Evolutionary conservation across 768 basidiomycete species (phyloP).

Genomic region (Hebeloma cylindrosporum): DNA sequence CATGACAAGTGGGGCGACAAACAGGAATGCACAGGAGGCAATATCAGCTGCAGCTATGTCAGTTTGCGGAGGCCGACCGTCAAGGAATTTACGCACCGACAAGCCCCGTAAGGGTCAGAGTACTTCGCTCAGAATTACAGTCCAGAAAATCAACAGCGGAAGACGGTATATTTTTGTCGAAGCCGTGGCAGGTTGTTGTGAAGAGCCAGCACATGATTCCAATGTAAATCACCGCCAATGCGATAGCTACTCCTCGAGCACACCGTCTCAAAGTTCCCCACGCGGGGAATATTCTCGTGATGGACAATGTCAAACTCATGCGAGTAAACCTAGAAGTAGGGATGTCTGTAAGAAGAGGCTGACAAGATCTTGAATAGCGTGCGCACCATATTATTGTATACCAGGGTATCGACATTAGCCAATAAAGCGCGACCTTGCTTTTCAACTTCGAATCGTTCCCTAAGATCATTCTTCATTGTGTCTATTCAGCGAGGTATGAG

Average conservation of each 20-base stretch:
- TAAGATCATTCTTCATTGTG: background rate
- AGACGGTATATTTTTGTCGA: background rate
- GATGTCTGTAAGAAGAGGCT: background rate
- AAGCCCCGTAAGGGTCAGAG: constrained; percentile 4
- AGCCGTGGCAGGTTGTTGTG: constrained; percentile 7
- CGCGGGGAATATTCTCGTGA: constrained; percentile 9
- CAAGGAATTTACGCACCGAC: constrained; percentile 1
- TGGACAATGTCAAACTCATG: constrained; percentile 10
- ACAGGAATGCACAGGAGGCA: constrained; percentile 2
- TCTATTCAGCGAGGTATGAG: too few species aligned
- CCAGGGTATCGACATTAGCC: constrained; percentile 12
- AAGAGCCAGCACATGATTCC: constrained; percentile 13
- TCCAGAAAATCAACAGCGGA: constrained; percentile 3
- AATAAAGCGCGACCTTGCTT: constrained; percentile 6
- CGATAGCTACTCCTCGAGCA: constrained; percentile 3
- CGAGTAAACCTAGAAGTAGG: constrained; percentile 8
- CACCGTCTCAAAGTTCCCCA: constrained; percentile 12
- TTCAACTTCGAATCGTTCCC: background rate
- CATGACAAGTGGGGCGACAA: constrained; percentile 2
- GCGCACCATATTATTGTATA: constrained; percentile 12
- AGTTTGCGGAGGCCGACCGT: background rate
- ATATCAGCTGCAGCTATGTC: constrained; percentile 2
- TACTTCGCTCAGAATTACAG: constrained; percentile 10
- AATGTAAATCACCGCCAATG: constrained; percentile 12
- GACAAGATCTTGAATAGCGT: background rate